Percentiles rank a stretch among this genome's conserved stretches.
These are phyloP conservation scores for Diaporthe helianthi DNA, from an alignment of 2,329 filamentous ascomycete genomes.

Conservation along the genomic window DNA sequence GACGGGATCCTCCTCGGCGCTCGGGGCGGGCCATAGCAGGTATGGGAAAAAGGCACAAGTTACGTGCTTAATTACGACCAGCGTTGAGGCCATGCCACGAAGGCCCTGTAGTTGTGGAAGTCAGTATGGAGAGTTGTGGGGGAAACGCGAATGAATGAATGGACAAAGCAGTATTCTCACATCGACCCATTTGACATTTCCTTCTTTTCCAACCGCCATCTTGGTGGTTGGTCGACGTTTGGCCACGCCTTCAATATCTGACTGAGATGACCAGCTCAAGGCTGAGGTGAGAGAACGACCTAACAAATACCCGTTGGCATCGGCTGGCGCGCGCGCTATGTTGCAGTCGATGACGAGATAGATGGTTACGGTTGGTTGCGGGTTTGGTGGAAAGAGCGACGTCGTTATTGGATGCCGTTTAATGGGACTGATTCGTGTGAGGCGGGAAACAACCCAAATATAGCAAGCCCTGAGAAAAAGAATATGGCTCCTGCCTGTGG, in stretches of 20 bases:
- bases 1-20: slow-evolving; percentile 25
- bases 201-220: slow-evolving; percentile 35
- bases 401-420: neutral
- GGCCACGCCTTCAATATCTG: neutral
- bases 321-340: neutral
- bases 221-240: slow-evolving; percentile 33
- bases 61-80: slow-evolving; percentile 35
- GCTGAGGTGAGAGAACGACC: neutral
- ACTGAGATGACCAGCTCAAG: slow-evolving; percentile 3
- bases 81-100: slow-evolving; percentile 35
- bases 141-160: no score
- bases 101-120: slow-evolving; percentile 43
- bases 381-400: neutral
- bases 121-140: slow-evolving; percentile 61
- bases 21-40: slow-evolving; percentile 33
- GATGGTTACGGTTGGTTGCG: neutral
- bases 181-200: slow-evolving; percentile 36
- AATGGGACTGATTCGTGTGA: neutral
- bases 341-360: neutral
- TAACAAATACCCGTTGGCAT: neutral
- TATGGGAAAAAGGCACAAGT: slow-evolving; percentile 34
- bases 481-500: neutral
- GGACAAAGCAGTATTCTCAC: slow-evolving; percentile 20
- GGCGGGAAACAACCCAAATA: neutral
- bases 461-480: slow-evolving; percentile 5